A percentile compares a stretch with the other conserved stretches of the same genome.
These are phyloP conservation scores for Ustilago crameri DNA, from an alignment of 1,284 basidiomycete genomes.

Conservation along the genomic window DNA sequence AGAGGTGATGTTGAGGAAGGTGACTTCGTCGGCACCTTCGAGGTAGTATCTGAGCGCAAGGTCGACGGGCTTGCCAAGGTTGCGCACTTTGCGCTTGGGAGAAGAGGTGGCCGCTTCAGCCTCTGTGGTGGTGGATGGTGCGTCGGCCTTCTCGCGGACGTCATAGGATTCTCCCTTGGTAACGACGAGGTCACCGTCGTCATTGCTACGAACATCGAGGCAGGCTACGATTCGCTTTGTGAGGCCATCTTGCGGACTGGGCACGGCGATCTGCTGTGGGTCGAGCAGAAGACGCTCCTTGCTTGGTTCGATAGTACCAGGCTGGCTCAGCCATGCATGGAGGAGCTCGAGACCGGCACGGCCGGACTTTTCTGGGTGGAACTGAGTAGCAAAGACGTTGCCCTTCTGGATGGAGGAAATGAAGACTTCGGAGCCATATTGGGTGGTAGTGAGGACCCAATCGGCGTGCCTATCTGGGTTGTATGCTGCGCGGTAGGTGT, in stretches of 20 bases:
- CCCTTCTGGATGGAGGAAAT: constrained; percentile 83
- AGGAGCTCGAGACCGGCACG: constrained; percentile 86
- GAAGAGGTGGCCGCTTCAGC: constrained; percentile 14
- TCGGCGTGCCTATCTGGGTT: constrained; percentile 70
- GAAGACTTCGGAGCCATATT: constrained; percentile 95
- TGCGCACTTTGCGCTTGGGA: constrained; percentile 79
- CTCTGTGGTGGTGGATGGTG: constrained; percentile 2
- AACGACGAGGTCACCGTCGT: constrained; percentile 95
- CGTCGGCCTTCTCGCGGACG: constrained; percentile 78
- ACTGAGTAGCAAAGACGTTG: constrained; percentile 94
- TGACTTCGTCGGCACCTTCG: constrained; percentile 94
- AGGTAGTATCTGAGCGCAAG: constrained; percentile 87
- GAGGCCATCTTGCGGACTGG: constrained; percentile 68
- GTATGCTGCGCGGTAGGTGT: constrained; percentile 85
- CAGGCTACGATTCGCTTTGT: constrained; percentile 97
- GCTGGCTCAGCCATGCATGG: constrained; percentile 80
- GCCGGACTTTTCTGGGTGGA: constrained; percentile 98
- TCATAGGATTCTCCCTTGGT: constrained; percentile 99
- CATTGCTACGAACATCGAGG: constrained; percentile 96
- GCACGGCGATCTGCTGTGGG: constrained; percentile 39
- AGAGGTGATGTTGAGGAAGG: constrained; percentile 98
- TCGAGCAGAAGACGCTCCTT: constrained; percentile 54
- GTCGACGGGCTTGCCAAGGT: constrained; percentile 96
- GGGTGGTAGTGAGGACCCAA: constrained; percentile 87
- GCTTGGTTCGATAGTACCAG: constrained; percentile 45